A percentile compares a stretch with the other conserved stretches of the same genome.
These are phyloP conservation scores for Fusarium globosum DNA, from an alignment of 2,329 filamentous ascomycete species.

Conservation along the genomic window DNA sequence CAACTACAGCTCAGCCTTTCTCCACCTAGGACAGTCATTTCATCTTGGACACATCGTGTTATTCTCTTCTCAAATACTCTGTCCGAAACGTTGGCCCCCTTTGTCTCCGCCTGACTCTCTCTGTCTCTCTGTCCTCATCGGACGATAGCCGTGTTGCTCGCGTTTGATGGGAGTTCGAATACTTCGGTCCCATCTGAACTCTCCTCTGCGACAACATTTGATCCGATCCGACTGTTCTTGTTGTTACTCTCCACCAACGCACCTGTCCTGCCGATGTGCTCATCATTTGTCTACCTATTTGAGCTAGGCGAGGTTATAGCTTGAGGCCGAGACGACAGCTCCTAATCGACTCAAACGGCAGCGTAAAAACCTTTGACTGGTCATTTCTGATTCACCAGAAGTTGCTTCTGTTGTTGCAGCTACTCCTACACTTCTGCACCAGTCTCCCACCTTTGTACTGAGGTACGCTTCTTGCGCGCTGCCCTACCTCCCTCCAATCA, in stretches of 20 bases:
- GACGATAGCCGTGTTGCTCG: constrained; percentile 20
- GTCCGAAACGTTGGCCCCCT: constrained; percentile 26
- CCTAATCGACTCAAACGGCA: constrained; percentile 6
- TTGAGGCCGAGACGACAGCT: constrained; percentile 5
- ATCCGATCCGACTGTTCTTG: background rate
- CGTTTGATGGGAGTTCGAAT: constrained; percentile 19
- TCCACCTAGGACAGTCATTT: background rate
- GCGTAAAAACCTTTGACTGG: constrained; percentile 1
- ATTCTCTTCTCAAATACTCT: constrained; percentile 21
- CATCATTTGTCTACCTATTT: constrained; percentile 11
- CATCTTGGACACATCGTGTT: constrained; percentile 18
- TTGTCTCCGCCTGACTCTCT: constrained; percentile 25
- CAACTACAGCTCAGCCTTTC: background rate
- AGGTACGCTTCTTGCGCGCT: constrained; percentile 12
- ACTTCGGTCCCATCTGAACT: background rate
- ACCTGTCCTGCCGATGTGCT: background rate
- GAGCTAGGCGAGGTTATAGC: constrained; percentile 3
- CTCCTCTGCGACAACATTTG: constrained; percentile 1
- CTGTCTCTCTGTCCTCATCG: constrained; percentile 25
- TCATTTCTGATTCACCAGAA: constrained; percentile 7
- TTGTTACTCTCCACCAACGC: background rate
- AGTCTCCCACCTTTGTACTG: constrained; percentile 6
- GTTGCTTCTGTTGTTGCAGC: constrained; percentile 5
- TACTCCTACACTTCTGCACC: constrained; percentile 29
- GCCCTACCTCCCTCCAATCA: constrained; percentile 41